These are phyloP conservation scores for Russula sp. DNA, from an alignment of 768 basidiomycete species.

Conservation along the genomic window DNA sequence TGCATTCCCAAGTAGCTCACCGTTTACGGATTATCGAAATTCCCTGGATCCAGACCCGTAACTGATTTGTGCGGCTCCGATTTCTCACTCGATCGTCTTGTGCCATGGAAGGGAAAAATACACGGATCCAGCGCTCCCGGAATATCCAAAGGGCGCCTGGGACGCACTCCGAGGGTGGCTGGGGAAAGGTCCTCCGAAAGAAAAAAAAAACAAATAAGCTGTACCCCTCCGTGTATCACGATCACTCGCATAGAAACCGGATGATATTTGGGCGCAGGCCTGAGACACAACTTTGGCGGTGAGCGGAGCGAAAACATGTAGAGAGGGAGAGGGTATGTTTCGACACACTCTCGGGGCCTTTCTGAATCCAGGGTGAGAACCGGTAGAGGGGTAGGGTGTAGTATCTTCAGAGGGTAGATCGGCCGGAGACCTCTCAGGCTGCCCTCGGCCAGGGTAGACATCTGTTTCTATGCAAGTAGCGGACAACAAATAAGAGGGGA, in stretches of 20 bases:
- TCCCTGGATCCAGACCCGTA: not conserved
- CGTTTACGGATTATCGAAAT: not conserved
- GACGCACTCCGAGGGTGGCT: not conserved
- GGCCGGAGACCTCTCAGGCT: not conserved
- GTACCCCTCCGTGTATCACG: not conserved
- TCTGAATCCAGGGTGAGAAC: too few species aligned
- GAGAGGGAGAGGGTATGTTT: too few species aligned
- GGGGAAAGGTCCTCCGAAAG: not conserved
- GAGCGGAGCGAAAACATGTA: too few species aligned
- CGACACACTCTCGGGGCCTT: too few species aligned
- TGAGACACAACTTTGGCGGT: too few species aligned
- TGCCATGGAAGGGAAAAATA: not conserved
- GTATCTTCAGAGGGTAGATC: not conserved
- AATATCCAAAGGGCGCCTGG: not conserved
- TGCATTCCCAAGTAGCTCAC: not conserved
- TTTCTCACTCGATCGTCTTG: not conserved
- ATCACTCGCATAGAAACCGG: not conserved
- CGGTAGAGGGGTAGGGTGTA: not conserved
- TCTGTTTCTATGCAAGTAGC: not conserved
- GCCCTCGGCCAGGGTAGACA: not conserved
- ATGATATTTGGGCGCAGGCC: not conserved
- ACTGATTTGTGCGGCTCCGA: not conserved
- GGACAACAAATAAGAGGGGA: not conserved
- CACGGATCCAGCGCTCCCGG: not conserved
- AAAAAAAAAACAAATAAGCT: not conserved